Evolutionary conservation across 768 basidiomycete genomes (phyloP).

Genomic region (Rickenella mellea): DNA sequence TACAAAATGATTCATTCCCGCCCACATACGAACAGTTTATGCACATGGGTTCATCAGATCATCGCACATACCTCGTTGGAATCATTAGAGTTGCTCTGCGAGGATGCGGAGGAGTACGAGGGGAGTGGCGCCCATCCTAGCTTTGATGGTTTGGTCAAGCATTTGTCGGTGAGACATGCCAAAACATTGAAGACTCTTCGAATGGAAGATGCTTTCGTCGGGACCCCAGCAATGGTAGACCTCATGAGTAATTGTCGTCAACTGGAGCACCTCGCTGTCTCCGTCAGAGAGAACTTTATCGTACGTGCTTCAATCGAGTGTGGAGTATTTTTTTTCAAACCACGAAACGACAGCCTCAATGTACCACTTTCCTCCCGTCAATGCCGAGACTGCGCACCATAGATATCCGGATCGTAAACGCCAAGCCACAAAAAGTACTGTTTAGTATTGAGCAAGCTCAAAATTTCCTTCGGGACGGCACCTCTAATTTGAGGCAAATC

Average conservation of each 20-base stretch:
- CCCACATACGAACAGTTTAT: slow-evolving; percentile 21
- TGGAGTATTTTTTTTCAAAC: too few species aligned
- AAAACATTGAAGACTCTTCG: slow-evolving; percentile 23
- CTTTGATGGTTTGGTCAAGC: slow-evolving; percentile 29
- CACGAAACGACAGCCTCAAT: too few species aligned
- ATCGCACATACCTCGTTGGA: slow-evolving; percentile 26
- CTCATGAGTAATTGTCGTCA: slow-evolving; percentile 21
- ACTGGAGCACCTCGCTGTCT: slow-evolving; percentile 28
- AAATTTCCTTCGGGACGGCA: too few species aligned
- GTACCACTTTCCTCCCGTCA: too few species aligned
- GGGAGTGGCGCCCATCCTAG: slow-evolving; percentile 12
- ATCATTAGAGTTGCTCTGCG: slow-evolving; percentile 19
- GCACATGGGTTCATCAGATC: slow-evolving; percentile 31
- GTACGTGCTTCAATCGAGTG: too few species aligned
- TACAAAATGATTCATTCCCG: slow-evolving; percentile 12
- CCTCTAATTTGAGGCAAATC: too few species aligned
- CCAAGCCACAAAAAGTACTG: too few species aligned
- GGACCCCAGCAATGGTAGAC: slow-evolving; percentile 14
- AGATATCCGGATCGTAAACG: too few species aligned
- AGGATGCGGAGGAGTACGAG: slow-evolving; percentile 15
- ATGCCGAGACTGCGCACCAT: too few species aligned
- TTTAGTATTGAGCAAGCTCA: too few species aligned
- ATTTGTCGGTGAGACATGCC: slow-evolving; percentile 25
- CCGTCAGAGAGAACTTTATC: slow-evolving; percentile 20
- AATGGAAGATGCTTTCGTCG: slow-evolving; percentile 23